Conservation (phyloP, 352 stramenopile species). For the Phytopythium montanum region DNA sequence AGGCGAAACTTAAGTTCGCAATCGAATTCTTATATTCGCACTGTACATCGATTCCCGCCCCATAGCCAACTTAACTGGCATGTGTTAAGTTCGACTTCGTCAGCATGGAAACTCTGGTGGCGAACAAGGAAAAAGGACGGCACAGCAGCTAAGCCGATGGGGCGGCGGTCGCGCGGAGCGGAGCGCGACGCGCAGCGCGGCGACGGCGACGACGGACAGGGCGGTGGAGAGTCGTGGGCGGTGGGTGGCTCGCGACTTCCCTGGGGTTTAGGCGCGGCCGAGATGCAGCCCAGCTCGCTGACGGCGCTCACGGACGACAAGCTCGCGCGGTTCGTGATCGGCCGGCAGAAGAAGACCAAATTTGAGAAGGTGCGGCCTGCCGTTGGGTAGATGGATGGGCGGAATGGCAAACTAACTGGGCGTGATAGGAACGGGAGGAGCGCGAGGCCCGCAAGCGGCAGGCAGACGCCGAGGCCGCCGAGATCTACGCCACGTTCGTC, state of each 20-base stretch:
- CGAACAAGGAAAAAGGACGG: not conserved
- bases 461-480: slow-evolving; percentile 81
- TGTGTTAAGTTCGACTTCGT: not conserved
- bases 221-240: not conserved
- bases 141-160: not conserved
- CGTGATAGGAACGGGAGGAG: slow-evolving; percentile 61
- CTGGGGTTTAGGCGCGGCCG: slow-evolving; percentile 58
- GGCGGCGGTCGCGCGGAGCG: slow-evolving; percentile 1
- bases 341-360: slow-evolving; percentile 83
- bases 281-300: slow-evolving; percentile 73
- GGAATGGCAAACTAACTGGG: not conserved
- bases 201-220: not conserved
- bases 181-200: not conserved
- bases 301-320: slow-evolving; percentile 71
- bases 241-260: slow-evolving; percentile 21
- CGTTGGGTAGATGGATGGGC: too few species aligned
- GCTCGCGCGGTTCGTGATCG: slow-evolving; percentile 72
- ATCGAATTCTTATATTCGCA: not conserved
- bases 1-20: slow-evolving; percentile 3
- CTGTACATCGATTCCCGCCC: too few species aligned
- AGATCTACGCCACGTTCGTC: slow-evolving; percentile 89
- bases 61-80: not conserved
- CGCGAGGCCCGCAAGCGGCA: slow-evolving; percentile 80
- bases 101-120: not conserved
- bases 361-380: slow-evolving; percentile 64